Percentiles rank a stretch among this genome's conserved stretches.
Evolutionary conservation across 2,329 filamentous ascomycete species (phyloP).

Genomic region (Epichloe gansuensis): DNA sequence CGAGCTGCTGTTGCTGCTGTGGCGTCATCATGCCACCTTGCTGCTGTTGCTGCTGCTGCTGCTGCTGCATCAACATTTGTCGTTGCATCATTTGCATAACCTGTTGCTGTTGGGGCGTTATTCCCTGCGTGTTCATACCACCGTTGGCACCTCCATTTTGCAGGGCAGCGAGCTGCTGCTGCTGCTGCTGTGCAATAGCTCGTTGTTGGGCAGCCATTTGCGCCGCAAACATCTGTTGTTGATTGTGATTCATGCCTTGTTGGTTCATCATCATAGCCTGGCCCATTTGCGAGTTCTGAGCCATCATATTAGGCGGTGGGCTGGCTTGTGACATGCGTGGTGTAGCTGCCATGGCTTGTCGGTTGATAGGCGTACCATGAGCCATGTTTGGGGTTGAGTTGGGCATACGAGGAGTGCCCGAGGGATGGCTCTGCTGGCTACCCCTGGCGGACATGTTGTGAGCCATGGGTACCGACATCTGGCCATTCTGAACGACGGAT

Average conservation of each 20-base stretch:
- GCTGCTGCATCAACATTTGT: slow-evolving; percentile 27
- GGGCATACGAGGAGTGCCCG: slow-evolving; percentile 51
- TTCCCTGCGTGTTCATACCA: slow-evolving; percentile 24
- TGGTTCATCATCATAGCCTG: slow-evolving; percentile 41
- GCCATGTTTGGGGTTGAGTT: slow-evolving; percentile 48
- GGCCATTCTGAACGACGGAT: slow-evolving; percentile 49
- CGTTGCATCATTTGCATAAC: slow-evolving; percentile 27
- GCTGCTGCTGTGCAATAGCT: slow-evolving; percentile 31
- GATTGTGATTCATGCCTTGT: slow-evolving; percentile 28
- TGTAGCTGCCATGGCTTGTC: slow-evolving; percentile 40
- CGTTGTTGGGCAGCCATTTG: slow-evolving; percentile 39
- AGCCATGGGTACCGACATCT: slow-evolving; percentile 47
- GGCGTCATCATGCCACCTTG: slow-evolving; percentile 29
- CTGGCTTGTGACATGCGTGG: slow-evolving; percentile 53
- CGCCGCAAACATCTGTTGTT: slow-evolving; percentile 28
- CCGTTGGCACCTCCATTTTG: slow-evolving; percentile 25
- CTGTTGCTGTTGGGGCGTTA: slow-evolving; percentile 26
- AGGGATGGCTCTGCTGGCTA: slow-evolving; percentile 54
- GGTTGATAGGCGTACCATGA: slow-evolving; percentile 46
- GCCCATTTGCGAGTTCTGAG: slow-evolving; percentile 42
- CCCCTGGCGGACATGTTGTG: slow-evolving; percentile 51
- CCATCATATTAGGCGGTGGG: slow-evolving; percentile 47
- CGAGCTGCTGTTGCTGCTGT: slow-evolving; percentile 29
- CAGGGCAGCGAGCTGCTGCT: slow-evolving; percentile 29
- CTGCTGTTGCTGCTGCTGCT: slow-evolving; percentile 21